These are phyloP conservation scores for Jimgerdemannia lactiflua DNA, from an alignment of 192 early-diverging fungal species.

Conservation along the genomic window DNA sequence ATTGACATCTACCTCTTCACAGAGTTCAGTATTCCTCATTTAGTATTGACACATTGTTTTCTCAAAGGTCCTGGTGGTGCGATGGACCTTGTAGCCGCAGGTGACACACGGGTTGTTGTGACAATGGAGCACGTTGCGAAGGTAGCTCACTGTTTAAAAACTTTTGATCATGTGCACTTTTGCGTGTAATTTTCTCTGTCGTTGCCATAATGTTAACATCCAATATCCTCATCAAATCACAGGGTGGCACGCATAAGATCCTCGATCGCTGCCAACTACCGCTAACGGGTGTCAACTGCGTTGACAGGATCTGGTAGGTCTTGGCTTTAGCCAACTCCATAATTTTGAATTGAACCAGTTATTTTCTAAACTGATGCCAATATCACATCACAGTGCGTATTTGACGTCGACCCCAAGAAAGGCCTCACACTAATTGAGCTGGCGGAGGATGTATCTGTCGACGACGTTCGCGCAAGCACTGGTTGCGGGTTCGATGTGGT, in stretches of 20 bases:
- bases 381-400: constrained; percentile 44
- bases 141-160: not conserved
- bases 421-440: constrained; percentile 64
- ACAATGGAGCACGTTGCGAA: constrained; percentile 58
- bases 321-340: not conserved
- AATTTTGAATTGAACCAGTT: not conserved
- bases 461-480: constrained; percentile 64
- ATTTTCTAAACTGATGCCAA: not conserved
- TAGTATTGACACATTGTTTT: not conserved
- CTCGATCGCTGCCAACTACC: constrained; percentile 67
- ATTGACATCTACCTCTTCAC: no score
- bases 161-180: not conserved
- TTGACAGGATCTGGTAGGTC: constrained; percentile 44
- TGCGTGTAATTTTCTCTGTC: not conserved
- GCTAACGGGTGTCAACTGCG: constrained; percentile 66
- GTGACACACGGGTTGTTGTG: constrained; percentile 69
- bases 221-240: constrained; percentile 2
- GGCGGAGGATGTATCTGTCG: constrained; percentile 53
- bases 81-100: constrained; percentile 75
- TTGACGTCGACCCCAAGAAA: constrained; percentile 54
- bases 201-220: no score
- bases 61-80: constrained; percentile 54
- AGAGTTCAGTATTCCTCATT: no score
- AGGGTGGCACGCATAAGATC: constrained; percentile 73
- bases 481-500: constrained; percentile 59